phyloP scores from a whole-genome alignment of 352 stramenopile genomes.

The Globisporangium paroecandrum region DNA sequence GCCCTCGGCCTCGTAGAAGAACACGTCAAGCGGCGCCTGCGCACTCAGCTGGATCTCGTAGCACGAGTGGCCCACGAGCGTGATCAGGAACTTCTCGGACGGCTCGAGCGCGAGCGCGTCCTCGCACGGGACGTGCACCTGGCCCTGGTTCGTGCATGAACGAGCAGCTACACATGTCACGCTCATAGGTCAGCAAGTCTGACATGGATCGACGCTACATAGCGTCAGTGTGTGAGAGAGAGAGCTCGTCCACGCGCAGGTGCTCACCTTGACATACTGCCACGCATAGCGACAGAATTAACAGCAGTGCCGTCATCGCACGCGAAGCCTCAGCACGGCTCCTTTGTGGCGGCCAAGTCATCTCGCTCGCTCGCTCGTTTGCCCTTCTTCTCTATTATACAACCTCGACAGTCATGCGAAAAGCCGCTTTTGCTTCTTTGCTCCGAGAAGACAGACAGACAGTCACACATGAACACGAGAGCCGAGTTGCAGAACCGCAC shows the following conservation, averaged over 20 bases:
- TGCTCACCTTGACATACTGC: background rate
- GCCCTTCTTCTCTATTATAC: background rate
- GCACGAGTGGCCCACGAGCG: slow-evolving; percentile 50
- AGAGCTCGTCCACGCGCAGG: background rate
- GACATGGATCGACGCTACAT: no score
- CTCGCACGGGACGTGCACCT: slow-evolving; percentile 45
- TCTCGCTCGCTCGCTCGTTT: background rate
- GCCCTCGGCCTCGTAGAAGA: slow-evolving; percentile 44
- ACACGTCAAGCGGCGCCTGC: slow-evolving; percentile 40
- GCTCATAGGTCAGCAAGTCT: no score
- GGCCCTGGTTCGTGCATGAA: slow-evolving; percentile 45
- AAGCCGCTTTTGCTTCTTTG: background rate
- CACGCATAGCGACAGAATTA: background rate
- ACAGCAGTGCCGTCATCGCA: background rate
- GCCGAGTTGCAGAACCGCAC: background rate
- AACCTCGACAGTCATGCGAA: background rate
- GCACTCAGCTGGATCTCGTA: slow-evolving; percentile 44
- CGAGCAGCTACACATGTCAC: background rate
- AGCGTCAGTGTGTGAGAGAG: background rate
- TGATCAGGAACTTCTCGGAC: slow-evolving; percentile 49
- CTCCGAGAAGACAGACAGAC: background rate
- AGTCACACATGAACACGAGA: background rate
- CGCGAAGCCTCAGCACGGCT: background rate
- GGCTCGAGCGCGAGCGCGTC: slow-evolving; percentile 42
- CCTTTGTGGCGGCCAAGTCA: background rate